These are phyloP conservation scores for Diaporthe batatas DNA, from an alignment of 2,329 filamentous ascomycete genomes.

Conservation along the genomic window DNA sequence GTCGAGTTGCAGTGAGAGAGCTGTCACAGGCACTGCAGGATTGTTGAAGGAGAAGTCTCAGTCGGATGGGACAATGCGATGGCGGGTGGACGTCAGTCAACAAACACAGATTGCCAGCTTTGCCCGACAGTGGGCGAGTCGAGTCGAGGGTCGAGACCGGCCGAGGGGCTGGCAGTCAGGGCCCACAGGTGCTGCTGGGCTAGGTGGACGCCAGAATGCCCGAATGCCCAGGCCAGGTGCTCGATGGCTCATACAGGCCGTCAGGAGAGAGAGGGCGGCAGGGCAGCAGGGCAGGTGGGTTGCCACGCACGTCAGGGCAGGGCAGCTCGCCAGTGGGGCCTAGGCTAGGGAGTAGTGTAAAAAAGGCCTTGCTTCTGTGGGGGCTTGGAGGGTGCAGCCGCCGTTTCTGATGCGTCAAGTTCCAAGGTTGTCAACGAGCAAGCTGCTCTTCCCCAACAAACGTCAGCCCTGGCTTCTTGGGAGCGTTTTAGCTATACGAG, in stretches of 20 bases:
- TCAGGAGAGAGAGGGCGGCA: conserved; percentile 11
- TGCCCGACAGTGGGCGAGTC: conserved; percentile 12
- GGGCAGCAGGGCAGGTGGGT: too few species aligned
- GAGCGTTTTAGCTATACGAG: conserved; percentile 17
- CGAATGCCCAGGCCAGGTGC: too few species aligned
- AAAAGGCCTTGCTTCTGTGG: not conserved
- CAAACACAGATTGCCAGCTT: conserved; percentile 29
- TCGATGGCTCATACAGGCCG: conserved; percentile 17
- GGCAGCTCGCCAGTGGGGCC: conserved; percentile 5
- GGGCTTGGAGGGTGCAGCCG: not conserved
- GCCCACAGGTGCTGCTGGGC: not conserved
- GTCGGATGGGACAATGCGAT: not conserved
- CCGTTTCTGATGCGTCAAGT: not conserved
- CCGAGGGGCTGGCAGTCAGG: conserved; percentile 11
- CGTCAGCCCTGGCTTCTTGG: conserved; percentile 1
- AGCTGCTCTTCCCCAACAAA: conserved; percentile 8
- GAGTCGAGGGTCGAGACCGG: conserved; percentile 21
- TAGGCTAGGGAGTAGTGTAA: too few species aligned
- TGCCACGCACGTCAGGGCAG: not conserved
- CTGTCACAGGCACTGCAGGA: conserved; percentile 11
- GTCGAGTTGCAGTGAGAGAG: not conserved
- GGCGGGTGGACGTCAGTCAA: conserved; percentile 21
- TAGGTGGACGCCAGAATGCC: too few species aligned
- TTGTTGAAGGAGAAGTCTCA: conserved; percentile 12
- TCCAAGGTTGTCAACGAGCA: not conserved